A percentile compares a stretch with the other conserved stretches of the same genome.
Conservation (phyloP, 345 rosid genomes). For the rapeseed (Brassica napus) region DNA sequence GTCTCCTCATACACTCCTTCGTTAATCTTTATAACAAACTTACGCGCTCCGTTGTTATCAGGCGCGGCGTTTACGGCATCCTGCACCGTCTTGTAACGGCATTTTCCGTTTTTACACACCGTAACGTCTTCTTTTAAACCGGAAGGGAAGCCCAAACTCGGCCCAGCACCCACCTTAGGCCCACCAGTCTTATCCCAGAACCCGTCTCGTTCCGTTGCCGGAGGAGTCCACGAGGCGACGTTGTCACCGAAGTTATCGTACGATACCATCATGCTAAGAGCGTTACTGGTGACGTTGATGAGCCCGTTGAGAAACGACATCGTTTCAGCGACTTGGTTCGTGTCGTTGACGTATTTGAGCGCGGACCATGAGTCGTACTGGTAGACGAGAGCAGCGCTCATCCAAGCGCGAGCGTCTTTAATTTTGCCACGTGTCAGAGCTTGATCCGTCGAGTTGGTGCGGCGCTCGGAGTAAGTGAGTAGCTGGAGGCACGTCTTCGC, state of each 20-base stretch:
- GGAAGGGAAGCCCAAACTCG: conserved; percentile 49
- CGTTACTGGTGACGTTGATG: conserved; percentile 60
- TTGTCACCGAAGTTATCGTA: conserved; percentile 59
- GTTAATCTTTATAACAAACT: conserved; percentile 62
- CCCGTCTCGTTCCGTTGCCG: conserved; percentile 80
- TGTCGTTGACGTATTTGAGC: conserved; percentile 70
- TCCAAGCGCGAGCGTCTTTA: conserved; percentile 83
- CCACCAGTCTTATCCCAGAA: conserved; percentile 50
- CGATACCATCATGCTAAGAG: conserved; percentile 65
- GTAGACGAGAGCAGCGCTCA: conserved; percentile 70
- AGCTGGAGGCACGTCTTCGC: conserved; percentile 60
- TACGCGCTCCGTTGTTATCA: conserved; percentile 38
- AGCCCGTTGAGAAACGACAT: conserved; percentile 62
- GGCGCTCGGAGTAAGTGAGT: conserved; percentile 54
- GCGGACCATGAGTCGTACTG: conserved; percentile 79
- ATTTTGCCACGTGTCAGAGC: conserved; percentile 48
- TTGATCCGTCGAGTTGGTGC: conserved; percentile 46
- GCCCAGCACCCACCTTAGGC: conserved; percentile 21
- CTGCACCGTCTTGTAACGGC: conserved; percentile 61
- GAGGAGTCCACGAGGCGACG: conserved; percentile 54
- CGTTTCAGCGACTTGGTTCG: conserved; percentile 49
- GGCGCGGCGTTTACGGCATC: conserved; percentile 87
- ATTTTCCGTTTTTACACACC: conserved; percentile 60
- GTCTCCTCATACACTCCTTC: conserved; percentile 75
- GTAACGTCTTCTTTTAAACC: conserved; percentile 56